Base-by-base conservation (phyloP, 345 rosid genomes). In the Syzygium oleosum region DNA sequence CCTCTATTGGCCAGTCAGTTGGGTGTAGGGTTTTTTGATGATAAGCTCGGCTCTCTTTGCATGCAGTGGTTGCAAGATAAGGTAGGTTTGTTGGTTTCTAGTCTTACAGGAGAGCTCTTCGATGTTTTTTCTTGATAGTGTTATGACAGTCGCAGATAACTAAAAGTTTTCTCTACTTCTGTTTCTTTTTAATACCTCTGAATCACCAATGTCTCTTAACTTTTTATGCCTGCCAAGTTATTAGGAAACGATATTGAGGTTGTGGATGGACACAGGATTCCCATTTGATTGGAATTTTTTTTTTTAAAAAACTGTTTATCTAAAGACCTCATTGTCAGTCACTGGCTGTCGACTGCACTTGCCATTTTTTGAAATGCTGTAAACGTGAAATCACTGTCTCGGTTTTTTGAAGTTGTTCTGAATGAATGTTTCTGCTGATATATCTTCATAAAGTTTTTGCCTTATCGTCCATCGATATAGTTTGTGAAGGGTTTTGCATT, bases 31-130 rank as follows among this genome's bases (percentile, higher is more conserved):
- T 97, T 97, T 90, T 97, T 97, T 86, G 96, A 97, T 53, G 97
- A 97, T 87, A 96, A 95, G 93, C 99, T 97, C 73, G 99, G 98
- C 56, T 91, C 97, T 86, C 97, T 97, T 87, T 97, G 99, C 93
- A 97, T 96, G 99, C 99, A 96, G 83, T 97, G 99, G 99, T 92
- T 96, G 91, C 94, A 97, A 87, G 99, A 97, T 91, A 97, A 97
- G 99, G 99, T 96, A 97, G 99, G 99, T 96, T 87, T 73, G 92
- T 89, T 41, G 80, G 13, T 73, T 73, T 38, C 46, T 34, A 34
- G 80, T 73, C 80, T 73, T 77, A 73, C 25, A 34, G 49, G 80
- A 73, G 25, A 73, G 49, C 80, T 73, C 49, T 68, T 16, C 4
- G 25, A 73, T 22, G 22, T 73, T 73, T 34, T 46, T 73, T 22